A percentile compares a stretch with the other conserved stretches of the same genome.
Evolutionary conservation across 108 stramenopile species (phyloP).

Genomic region (Parmales sp.): DNA sequence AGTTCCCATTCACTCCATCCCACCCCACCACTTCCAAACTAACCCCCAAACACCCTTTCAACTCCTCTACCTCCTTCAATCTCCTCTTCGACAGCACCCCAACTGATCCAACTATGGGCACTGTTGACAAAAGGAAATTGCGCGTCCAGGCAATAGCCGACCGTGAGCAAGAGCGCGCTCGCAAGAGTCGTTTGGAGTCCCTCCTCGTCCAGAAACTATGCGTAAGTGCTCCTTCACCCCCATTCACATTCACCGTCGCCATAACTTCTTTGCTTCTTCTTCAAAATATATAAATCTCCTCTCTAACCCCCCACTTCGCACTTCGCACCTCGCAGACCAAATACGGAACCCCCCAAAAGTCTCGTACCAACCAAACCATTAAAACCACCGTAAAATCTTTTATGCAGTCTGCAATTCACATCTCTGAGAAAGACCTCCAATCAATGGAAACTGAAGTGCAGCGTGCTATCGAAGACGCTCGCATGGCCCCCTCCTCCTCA

Average conservation of each 20-base stretch:
- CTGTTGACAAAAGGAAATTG: no score
- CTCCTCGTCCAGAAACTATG: neutral
- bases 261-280: neutral
- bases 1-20: no score
- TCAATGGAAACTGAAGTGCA: neutral
- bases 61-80: no score
- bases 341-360: neutral
- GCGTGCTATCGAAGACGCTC: neutral
- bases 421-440: neutral
- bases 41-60: no score
- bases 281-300: neutral
- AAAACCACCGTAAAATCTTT: conserved; percentile 1
- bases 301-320: no score
- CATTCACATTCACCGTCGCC: neutral
- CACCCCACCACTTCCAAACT: no score
- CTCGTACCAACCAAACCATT: neutral
- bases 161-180: neutral
- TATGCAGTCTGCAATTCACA: neutral
- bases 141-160: conserved; percentile 4
- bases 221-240: neutral
- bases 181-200: neutral
- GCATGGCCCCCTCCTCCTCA: neutral
- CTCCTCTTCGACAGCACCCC: no score
- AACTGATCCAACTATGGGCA: no score
- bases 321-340: conserved; percentile 7